Conservation (phyloP, 495 filamentous ascomycete species). For the Neurospora terricola region DNA sequence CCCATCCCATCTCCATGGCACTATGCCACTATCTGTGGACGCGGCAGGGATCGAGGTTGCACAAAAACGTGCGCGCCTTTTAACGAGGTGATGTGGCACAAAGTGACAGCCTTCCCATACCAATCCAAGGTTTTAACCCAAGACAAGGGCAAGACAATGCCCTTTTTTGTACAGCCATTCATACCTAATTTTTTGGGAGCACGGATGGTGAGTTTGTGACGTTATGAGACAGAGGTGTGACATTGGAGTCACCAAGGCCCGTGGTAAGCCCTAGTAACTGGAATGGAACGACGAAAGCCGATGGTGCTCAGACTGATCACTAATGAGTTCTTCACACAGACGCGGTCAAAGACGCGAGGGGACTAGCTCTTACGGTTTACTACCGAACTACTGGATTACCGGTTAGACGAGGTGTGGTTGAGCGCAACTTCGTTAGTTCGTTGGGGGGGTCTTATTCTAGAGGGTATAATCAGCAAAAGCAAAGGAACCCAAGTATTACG, state of each 20-base stretch:
- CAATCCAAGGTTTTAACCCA: background rate
- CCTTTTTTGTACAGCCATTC: background rate
- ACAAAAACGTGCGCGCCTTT: background rate
- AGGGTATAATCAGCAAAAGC: background rate
- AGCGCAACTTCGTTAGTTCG: background rate
- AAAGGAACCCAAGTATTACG: background rate
- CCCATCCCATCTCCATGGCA: background rate
- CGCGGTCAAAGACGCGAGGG: background rate
- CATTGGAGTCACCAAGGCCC: background rate
- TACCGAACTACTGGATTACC: background rate
- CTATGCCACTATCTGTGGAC: background rate
- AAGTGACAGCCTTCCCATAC: background rate
- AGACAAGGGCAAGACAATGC: background rate
- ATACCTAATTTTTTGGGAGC: background rate
- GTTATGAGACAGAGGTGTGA: background rate
- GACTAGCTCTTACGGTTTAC: background rate
- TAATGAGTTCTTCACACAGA: background rate
- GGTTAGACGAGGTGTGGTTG: background rate
- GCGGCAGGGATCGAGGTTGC: background rate
- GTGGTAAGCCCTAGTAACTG: background rate
- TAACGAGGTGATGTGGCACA: background rate
- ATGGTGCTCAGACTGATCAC: background rate
- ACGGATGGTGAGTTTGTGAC: background rate
- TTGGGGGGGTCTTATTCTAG: too few relatives aligned
- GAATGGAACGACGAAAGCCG: background rate